Conservation (phyloP, 805 yeast genomes). For the Teunomyces stri region DNA sequence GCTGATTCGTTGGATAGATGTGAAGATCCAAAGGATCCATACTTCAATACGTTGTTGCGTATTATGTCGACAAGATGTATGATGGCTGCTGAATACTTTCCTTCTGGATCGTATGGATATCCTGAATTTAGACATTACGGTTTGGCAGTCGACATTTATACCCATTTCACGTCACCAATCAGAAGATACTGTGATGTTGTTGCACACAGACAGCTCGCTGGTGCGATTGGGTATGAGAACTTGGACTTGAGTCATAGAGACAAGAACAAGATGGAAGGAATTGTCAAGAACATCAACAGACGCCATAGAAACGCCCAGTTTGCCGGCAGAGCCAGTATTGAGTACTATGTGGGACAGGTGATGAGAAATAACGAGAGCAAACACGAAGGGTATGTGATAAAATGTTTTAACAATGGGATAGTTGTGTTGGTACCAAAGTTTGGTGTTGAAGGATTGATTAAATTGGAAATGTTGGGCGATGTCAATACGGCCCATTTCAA, state of each 20-base stretch:
- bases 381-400: slow-evolving; percentile 88
- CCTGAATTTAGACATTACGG: slow-evolving; percentile 96
- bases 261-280: slow-evolving; percentile 82
- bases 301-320: slow-evolving; percentile 98
- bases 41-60: slow-evolving; percentile 88
- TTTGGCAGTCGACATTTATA: slow-evolving; percentile 93
- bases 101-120: slow-evolving; percentile 84
- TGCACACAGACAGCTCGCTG: slow-evolving; percentile 96
- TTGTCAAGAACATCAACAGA: slow-evolving; percentile 84
- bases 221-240: slow-evolving; percentile 93
- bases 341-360: slow-evolving; percentile 97
- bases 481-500: slow-evolving; percentile 61
- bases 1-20: slow-evolving; percentile 94
- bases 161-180: slow-evolving; percentile 98
- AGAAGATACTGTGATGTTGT: slow-evolving; percentile 97
- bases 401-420: slow-evolving; percentile 90
- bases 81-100: slow-evolving; percentile 98
- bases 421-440: slow-evolving; percentile 93
- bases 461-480: slow-evolving; percentile 71
- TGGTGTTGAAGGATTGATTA: slow-evolving; percentile 93
- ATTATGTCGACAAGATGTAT: slow-evolving; percentile 98
- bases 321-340: slow-evolving; percentile 98
- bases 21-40: slow-evolving; percentile 77
- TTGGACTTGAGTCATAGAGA: slow-evolving; percentile 81
- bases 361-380: slow-evolving; percentile 78